Conservation (phyloP, 2,329 filamentous ascomycete species). For the Phaeoacremonium minimum region DNA sequence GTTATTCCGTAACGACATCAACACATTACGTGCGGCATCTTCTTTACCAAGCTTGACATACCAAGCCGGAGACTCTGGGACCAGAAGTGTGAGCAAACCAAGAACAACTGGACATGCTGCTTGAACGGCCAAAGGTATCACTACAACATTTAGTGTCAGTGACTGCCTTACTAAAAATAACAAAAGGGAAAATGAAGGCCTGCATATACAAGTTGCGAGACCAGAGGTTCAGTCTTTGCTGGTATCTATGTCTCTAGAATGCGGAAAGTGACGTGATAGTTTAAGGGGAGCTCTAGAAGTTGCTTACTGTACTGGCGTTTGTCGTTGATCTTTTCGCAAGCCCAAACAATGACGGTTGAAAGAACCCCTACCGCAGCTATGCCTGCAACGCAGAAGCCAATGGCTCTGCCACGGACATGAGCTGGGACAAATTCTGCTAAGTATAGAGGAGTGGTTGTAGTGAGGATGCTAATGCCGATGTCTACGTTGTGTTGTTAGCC, state of each 20-base stretch:
- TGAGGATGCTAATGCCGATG: slow-evolving; percentile 23
- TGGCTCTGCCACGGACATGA: slow-evolving; percentile 6
- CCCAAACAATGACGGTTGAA: slow-evolving; percentile 17
- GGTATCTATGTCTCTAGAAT: no score
- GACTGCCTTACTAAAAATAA: slow-evolving; percentile 16
- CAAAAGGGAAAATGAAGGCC: neutral
- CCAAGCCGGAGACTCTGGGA: slow-evolving; percentile 29
- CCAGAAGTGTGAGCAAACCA: slow-evolving; percentile 18
- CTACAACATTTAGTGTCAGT: slow-evolving; percentile 21
- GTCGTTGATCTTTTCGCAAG: neutral
- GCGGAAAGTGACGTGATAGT: no score
- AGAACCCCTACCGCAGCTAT: no score
- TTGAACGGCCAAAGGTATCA: slow-evolving; percentile 29
- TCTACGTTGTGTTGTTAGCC: no score
- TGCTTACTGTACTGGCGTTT: no score
- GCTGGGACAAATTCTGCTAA: slow-evolving; percentile 26
- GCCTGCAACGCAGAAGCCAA: no score
- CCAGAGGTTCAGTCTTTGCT: no score
- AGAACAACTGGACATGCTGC: slow-evolving; percentile 23
- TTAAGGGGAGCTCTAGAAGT: no score
- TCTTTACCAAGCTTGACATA: slow-evolving; percentile 21
- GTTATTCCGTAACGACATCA: slow-evolving; percentile 24
- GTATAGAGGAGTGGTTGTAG: slow-evolving; percentile 27
- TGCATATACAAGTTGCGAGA: neutral
- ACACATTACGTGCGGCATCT: slow-evolving; percentile 21